Conservation (phyloP, 495 filamentous ascomycete genomes). For the Staphylotrichum tortipilum region DNA sequence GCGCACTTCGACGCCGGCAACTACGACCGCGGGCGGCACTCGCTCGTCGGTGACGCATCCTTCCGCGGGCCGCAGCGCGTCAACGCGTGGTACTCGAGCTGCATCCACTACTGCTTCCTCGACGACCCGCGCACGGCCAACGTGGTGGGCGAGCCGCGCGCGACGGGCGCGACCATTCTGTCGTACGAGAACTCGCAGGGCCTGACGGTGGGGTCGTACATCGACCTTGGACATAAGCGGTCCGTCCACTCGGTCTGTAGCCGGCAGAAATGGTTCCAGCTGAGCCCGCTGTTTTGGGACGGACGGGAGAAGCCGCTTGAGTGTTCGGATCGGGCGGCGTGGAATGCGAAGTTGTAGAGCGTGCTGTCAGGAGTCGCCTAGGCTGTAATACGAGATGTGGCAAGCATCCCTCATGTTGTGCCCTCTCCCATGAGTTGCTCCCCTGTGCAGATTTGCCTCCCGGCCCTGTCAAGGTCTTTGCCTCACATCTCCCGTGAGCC, state of each 20-base stretch:
- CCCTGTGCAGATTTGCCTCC: no score
- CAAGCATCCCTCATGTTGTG: no score
- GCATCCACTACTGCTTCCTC: slow-evolving; percentile 58
- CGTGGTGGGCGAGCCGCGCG: slow-evolving; percentile 56
- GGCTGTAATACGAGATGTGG: no score
- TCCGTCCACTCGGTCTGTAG: slow-evolving; percentile 49
- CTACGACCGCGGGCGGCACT: slow-evolving; percentile 58
- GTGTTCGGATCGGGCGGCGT: slow-evolving; percentile 39
- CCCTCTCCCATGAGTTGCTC: no score
- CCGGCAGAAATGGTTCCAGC: slow-evolving; percentile 56
- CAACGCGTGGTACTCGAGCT: slow-evolving; percentile 54
- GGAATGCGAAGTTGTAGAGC: slow-evolving; percentile 39
- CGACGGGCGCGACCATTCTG: slow-evolving; percentile 46
- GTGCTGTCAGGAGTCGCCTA: no score
- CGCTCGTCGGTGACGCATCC: slow-evolving; percentile 50
- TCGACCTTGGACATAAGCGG: slow-evolving; percentile 56
- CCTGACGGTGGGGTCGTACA: slow-evolving; percentile 49
- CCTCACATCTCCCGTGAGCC: no score
- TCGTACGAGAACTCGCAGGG: slow-evolving; percentile 54
- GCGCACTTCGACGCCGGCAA: slow-evolving; percentile 51
- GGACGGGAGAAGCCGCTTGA: slow-evolving; percentile 35
- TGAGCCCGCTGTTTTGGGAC: slow-evolving; percentile 42
- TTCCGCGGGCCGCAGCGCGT: slow-evolving; percentile 55
- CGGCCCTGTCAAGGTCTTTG: no score
- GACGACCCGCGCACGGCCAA: slow-evolving; percentile 53